These are phyloP conservation scores for Mucor mucedo DNA, from an alignment of 371 early-diverging fungal genomes.

Conservation along the genomic window DNA sequence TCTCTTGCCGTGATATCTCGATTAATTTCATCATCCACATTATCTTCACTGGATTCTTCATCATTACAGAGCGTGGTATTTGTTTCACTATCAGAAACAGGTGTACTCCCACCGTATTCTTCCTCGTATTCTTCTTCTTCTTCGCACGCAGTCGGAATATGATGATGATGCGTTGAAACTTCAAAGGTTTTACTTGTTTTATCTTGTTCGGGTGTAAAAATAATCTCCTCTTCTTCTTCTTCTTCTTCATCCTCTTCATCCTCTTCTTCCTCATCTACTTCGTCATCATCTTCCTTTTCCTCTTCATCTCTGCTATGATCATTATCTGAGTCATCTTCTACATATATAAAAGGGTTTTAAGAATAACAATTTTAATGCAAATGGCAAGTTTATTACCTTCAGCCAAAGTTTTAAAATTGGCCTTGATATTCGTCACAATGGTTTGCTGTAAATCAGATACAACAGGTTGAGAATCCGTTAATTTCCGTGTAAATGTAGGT, in stretches of 20 bases:
- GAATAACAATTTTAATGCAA: too few relatives aligned
- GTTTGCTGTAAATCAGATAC: not conserved
- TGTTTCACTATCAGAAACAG: slow-evolving; percentile 38
- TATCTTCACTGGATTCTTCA: slow-evolving; percentile 47
- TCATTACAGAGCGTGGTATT: slow-evolving; percentile 28
- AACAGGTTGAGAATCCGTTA: not conserved
- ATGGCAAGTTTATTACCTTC: slow-evolving; percentile 7
- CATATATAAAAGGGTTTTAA: not conserved
- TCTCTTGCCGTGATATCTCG: slow-evolving; percentile 38
- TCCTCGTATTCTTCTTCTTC: slow-evolving; percentile 21
- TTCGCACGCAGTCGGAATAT: not conserved
- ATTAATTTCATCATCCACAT: slow-evolving; percentile 46
- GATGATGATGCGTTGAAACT: slow-evolving; percentile 31
- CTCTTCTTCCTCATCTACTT: slow-evolving; percentile 34
- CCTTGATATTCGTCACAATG: not conserved
- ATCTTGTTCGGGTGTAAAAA: slow-evolving; percentile 45
- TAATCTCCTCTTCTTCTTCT: slow-evolving; percentile 49
- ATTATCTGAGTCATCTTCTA: slow-evolving; percentile 15
- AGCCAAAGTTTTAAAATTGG: slow-evolving; percentile 6
- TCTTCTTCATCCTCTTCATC: slow-evolving; percentile 41
- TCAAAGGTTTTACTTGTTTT: slow-evolving; percentile 37
- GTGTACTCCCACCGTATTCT: slow-evolving; percentile 34
- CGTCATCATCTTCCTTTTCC: slow-evolving; percentile 31
- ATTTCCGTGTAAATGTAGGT: slow-evolving; percentile 6
- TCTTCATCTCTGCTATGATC: slow-evolving; percentile 20